Percentiles rank a stretch among this genome's conserved stretches.
Evolutionary conservation across 371 early-diverging fungal species (phyloP).

Genomic region (Syncephalis fuscata): DNA sequence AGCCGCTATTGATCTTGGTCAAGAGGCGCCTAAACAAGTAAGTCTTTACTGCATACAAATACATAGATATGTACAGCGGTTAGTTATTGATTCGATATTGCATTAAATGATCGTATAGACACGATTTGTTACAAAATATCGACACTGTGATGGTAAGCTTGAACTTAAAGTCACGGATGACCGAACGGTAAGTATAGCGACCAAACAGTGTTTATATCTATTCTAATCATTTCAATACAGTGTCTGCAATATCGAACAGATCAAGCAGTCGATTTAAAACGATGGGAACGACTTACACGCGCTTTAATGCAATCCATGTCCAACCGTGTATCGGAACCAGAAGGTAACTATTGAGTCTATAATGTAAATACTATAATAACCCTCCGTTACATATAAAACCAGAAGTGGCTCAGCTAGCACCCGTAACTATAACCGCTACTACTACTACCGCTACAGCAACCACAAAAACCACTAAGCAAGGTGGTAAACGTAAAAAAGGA

Average conservation of each 20-base stretch:
- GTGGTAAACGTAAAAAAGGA: no score
- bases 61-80: no score
- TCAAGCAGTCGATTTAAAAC: constrained; percentile 46
- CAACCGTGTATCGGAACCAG: constrained; percentile 10
- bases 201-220: no score
- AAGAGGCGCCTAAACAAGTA: constrained; percentile 37
- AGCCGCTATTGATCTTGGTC: constrained; percentile 52
- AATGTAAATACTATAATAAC: no score
- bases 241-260: constrained; percentile 46
- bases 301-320: constrained; percentile 51
- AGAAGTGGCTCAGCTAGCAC: no score
- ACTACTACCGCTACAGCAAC: no score
- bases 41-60: not conserved
- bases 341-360: no score
- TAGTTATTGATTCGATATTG: not conserved
- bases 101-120: constrained; percentile 19
- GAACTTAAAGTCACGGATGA: constrained; percentile 57
- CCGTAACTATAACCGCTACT: no score
- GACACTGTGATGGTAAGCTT: constrained; percentile 51
- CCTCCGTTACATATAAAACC: no score
- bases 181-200: constrained; percentile 28
- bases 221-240: no score
- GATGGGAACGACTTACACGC: constrained; percentile 43
- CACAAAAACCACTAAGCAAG: no score
- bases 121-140: constrained; percentile 48